phyloP scores from a whole-genome alignment of 2,329 filamentous ascomycete genomes.

The Teratosphaeria pseudoeucalypti region DNA sequence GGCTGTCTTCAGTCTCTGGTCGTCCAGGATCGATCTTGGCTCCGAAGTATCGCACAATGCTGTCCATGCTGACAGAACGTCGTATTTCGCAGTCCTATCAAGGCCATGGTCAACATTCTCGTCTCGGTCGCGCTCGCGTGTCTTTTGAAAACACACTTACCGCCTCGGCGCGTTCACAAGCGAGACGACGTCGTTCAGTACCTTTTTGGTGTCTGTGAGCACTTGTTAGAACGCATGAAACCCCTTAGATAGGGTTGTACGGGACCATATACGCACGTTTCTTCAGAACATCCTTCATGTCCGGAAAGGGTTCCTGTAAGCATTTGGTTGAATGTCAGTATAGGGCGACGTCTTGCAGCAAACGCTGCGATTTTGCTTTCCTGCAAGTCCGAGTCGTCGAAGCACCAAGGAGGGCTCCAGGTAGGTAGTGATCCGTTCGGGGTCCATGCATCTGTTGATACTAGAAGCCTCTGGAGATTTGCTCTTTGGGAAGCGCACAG shows the following conservation, averaged over 20 bases:
- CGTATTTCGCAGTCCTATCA: not conserved
- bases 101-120: slow-evolving; percentile 34
- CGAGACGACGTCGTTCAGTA: slow-evolving; percentile 52
- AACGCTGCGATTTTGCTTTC: too few species aligned
- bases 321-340: too few species aligned
- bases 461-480: too few species aligned
- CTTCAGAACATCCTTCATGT: slow-evolving; percentile 53
- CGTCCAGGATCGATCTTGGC: slow-evolving; percentile 43
- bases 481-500: too few species aligned
- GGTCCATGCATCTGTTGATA: too few species aligned
- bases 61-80: slow-evolving; percentile 44
- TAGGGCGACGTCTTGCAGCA: too few species aligned
- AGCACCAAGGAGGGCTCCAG: too few species aligned
- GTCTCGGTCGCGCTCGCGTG: slow-evolving; percentile 41
- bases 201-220: slow-evolving; percentile 44
- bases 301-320: slow-evolving; percentile 44
- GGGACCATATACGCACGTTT: slow-evolving; percentile 15
- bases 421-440: too few species aligned
- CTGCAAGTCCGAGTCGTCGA: too few species aligned
- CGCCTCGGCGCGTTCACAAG: slow-evolving; percentile 56
- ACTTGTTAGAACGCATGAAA: not conserved
- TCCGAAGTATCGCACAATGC: slow-evolving; percentile 42
- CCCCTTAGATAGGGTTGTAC: not conserved
- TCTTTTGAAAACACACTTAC: not conserved
- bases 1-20: slow-evolving; percentile 43